Evolutionary conservation across 495 filamentous ascomycete species (phyloP).

Genomic region (Penicillium longicatenatum): DNA sequence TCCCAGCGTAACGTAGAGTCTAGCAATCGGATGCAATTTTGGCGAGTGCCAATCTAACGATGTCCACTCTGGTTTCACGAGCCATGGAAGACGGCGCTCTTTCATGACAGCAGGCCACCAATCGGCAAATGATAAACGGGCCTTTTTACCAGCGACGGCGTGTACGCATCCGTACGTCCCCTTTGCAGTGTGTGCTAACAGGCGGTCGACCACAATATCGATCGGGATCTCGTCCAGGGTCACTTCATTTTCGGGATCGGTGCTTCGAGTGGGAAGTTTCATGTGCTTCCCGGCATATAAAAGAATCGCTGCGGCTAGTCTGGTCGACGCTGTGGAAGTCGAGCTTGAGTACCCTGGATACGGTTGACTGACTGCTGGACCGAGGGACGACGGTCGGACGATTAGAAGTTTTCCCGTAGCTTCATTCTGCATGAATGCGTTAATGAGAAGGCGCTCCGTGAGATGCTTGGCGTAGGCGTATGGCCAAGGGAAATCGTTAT

Average conservation of each 20-base stretch:
- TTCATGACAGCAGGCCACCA: constrained; percentile 2
- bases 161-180: constrained; percentile 14
- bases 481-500: constrained; percentile 23
- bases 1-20: constrained; percentile 7
- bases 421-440: constrained; percentile 2
- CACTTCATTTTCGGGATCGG: constrained; percentile 3
- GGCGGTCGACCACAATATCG: constrained; percentile 25
- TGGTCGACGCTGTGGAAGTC: constrained; percentile 5
- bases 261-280: not conserved
- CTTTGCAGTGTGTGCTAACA: constrained; percentile 18
- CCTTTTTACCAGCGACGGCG: constrained; percentile 15
- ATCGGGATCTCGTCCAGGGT: constrained; percentile 22
- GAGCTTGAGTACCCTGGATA: constrained; percentile 15
- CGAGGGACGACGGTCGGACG: constrained; percentile 22
- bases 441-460: constrained; percentile 19
- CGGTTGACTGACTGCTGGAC: constrained; percentile 16
- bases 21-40: not conserved
- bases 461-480: constrained; percentile 28
- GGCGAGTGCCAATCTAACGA: constrained; percentile 11
- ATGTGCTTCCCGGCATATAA: not conserved
- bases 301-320: constrained; percentile 2
- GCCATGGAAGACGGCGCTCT: constrained; percentile 8
- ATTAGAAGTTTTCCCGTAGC: constrained; percentile 15
- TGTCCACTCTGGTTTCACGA: not conserved
- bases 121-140: not conserved